These are phyloP conservation scores for Cystoderma amianthinum DNA, from an alignment of 768 basidiomycete genomes.

Conservation along the genomic window DNA sequence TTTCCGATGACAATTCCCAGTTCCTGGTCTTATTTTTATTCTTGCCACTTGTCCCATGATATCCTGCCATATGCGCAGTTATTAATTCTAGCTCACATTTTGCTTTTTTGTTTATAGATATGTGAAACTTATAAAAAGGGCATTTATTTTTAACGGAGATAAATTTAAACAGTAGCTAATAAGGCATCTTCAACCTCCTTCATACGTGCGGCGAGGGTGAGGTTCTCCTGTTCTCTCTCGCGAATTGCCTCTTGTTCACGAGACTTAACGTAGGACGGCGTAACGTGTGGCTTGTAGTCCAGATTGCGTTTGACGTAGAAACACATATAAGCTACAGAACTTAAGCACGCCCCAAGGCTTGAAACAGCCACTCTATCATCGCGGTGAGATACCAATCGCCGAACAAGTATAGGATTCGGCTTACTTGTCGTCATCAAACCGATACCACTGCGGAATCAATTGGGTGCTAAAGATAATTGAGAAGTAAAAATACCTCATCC, in stretches of 20 bases:
- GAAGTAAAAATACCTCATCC: conserved; percentile 59
- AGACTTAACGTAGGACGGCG: conserved; percentile 59
- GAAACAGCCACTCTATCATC: conserved; percentile 60
- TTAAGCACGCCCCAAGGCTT: conserved; percentile 58
- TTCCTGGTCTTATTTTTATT: too few relatives aligned
- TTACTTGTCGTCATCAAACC: conserved; percentile 91
- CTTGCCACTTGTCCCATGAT: too few relatives aligned
- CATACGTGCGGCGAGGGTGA: conserved; percentile 41
- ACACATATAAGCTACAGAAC: conserved; percentile 86
- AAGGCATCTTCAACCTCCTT: conserved; percentile 65
- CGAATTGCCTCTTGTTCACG: conserved; percentile 61
- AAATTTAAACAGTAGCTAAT: conserved; percentile 40
- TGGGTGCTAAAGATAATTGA: conserved; percentile 1
- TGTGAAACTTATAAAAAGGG: too few relatives aligned
- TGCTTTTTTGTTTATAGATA: too few relatives aligned
- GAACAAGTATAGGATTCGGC: conserved; percentile 14
- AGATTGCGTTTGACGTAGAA: conserved; percentile 90
- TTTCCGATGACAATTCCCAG: too few relatives aligned
- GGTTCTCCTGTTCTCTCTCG: conserved; percentile 35
- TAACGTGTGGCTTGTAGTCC: conserved; percentile 70
- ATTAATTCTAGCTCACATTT: too few relatives aligned
- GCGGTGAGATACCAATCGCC: conserved; percentile 1
- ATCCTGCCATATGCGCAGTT: too few relatives aligned
- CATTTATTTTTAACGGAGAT: too few relatives aligned
- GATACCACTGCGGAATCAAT: conserved; percentile 65